Base-by-base conservation (phyloP, 495 filamentous ascomycete genomes). In the Penicillium diatomitis region DNA sequence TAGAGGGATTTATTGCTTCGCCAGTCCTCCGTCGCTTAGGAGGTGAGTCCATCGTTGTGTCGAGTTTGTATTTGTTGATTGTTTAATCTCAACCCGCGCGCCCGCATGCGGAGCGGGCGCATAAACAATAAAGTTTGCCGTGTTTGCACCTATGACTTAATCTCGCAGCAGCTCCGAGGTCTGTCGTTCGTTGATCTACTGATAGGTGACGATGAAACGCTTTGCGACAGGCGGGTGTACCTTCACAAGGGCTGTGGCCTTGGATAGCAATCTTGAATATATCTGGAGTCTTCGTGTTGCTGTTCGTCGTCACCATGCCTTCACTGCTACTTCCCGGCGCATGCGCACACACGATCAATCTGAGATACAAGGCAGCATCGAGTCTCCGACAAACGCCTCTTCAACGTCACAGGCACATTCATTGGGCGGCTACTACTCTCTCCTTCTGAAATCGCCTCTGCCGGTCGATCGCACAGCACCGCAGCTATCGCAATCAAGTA, bases 1-100 rank as follows among this genome's bases (percentile, higher is more conserved):
- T 52, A 32, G 56, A 9, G 28, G 54, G 47, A 1, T 64, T 66
- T n/a, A 66, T 65, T 20, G 62, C 65, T 5, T 74, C 75, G 48
- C 76, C 80, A 32, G 73, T 83, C 61, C 76, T 82, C 49, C 81
- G 80, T 55, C 80, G 70, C 61, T 86, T 84, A n/a, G 79, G 67
- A 44, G 80, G 76, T 34, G 79, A 78, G 29, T 55, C 37, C 64
- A 65, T 67, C 41, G 41, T 60, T 49, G 52, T 20, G 11, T 42
- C 32, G 38, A 37, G 30, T 40, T 50, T 41, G 41, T 49, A 12
- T 3, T 31, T 31, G 29, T 42, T 41, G 4, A 42, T 27, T n/a
- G 29, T 32, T 42, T n/a, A 42, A 47, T 32, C 27, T 40, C 32
- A 9, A 44, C n/a, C n/a, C 46, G 44, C 45, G 49, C 48, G 48